A percentile compares a stretch with the other conserved stretches of the same genome.
These are phyloP conservation scores for Thelephora terrestris DNA, from an alignment of 1,284 basidiomycete genomes.

Conservation along the genomic window DNA sequence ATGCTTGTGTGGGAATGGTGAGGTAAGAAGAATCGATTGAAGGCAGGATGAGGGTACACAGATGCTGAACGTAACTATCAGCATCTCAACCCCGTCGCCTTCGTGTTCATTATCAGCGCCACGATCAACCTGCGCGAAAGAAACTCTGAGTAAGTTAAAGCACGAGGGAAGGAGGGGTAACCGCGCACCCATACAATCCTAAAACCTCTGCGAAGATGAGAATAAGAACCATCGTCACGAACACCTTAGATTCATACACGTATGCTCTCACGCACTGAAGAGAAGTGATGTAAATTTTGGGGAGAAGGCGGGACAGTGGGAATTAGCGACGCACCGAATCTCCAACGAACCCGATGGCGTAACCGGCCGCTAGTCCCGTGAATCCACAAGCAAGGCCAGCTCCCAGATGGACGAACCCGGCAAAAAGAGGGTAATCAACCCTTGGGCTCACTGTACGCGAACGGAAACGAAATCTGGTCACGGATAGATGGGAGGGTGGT, in stretches of 20 bases:
- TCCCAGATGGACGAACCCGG: conserved; percentile 90
- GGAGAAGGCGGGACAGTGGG: neutral
- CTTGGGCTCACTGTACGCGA: conserved; percentile 46
- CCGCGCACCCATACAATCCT: conserved; percentile 71
- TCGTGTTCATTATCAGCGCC: conserved; percentile 80
- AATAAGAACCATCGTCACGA: conserved; percentile 84
- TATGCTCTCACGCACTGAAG: conserved; percentile 61
- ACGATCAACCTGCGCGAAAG: conserved; percentile 61
- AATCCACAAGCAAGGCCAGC: conserved; percentile 89
- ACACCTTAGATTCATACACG: conserved; percentile 82
- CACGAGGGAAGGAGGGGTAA: neutral
- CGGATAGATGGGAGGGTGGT: neutral
- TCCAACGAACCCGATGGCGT: conserved; percentile 94
- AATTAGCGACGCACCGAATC: conserved; percentile 61
- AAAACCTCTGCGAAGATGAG: conserved; percentile 94
- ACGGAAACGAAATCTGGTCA: conserved; percentile 11
- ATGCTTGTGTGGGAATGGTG: neutral
- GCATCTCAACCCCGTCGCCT: conserved; percentile 26
- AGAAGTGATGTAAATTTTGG: neutral
- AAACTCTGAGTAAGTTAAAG: neutral
- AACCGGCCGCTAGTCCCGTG: conserved; percentile 93
- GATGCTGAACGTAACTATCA: neutral
- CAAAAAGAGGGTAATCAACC: conserved; percentile 61
- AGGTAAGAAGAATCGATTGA: neutral
- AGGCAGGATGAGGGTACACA: neutral